Percentiles rank a stretch among this genome's conserved stretches.
phyloP scores from a whole-genome alignment of 345 rosid genomes.

The Pistacia atlantica region DNA sequence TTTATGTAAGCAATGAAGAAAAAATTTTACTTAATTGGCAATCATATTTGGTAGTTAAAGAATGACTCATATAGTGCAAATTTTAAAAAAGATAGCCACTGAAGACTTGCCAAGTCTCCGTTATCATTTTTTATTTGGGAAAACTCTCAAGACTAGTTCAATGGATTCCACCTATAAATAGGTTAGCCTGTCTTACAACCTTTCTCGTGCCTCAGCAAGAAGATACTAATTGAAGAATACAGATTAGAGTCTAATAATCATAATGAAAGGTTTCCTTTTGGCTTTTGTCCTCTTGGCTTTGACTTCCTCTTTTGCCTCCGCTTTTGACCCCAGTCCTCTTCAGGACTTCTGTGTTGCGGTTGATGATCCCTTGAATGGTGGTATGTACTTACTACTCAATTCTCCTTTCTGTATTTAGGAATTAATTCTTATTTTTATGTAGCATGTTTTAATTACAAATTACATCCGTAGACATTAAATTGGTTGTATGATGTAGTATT shows the following conservation, averaged over 20 bases:
- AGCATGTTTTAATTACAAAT: too few relatives aligned
- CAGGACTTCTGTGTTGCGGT: slow-evolving; percentile 36
- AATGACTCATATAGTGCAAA: too few relatives aligned
- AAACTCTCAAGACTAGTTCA: neutral
- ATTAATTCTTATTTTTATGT: too few relatives aligned
- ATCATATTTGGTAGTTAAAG: too few relatives aligned
- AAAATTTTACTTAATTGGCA: too few relatives aligned
- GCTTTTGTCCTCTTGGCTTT: slow-evolving; percentile 20
- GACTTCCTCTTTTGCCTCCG: slow-evolving; percentile 7
- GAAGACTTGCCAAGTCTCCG: neutral
- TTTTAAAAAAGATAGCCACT: neutral
- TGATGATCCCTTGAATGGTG: slow-evolving; percentile 5
- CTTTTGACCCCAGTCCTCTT: slow-evolving; percentile 29
- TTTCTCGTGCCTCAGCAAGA: slow-evolving; percentile 2
- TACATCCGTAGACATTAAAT: too few relatives aligned
- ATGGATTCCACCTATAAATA: slow-evolving; percentile 3
- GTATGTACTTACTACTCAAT: neutral
- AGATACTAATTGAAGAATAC: neutral
- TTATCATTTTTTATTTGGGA: neutral
- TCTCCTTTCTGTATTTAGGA: too few relatives aligned
- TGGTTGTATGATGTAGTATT: slow-evolving; percentile 5
- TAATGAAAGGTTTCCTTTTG: slow-evolving; percentile 13
- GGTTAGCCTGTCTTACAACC: neutral
- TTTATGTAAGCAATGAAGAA: too few relatives aligned
- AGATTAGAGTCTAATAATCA: neutral